phyloP scores from a whole-genome alignment of 1,284 basidiomycete species.

The Trichosporon asahii region DNA sequence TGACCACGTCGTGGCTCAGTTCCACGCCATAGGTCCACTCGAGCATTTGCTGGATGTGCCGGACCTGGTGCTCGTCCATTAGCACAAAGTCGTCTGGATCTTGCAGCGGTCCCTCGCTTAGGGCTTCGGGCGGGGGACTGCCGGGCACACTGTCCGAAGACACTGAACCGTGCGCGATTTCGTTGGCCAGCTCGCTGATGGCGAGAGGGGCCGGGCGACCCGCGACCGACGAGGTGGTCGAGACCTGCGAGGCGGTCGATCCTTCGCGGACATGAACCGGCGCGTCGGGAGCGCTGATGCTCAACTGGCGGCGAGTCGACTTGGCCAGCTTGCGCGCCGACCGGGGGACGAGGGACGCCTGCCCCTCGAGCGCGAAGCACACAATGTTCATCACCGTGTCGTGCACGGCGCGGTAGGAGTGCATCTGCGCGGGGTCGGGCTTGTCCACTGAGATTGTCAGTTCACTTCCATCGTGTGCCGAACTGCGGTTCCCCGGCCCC shows the following conservation, averaged over 20 bases:
- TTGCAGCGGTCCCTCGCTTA: conserved; percentile 28
- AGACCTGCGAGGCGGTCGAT: not conserved
- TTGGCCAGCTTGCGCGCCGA: conserved; percentile 51
- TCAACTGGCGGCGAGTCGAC: not conserved
- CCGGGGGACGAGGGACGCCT: conserved; percentile 73
- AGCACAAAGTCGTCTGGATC: conserved; percentile 92
- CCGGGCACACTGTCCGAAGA: not conserved
- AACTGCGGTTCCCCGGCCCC: too few species aligned
- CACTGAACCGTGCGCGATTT: conserved; percentile 9
- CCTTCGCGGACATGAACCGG: not conserved
- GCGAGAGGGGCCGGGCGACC: not conserved
- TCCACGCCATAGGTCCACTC: conserved; percentile 81
- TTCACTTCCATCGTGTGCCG: too few species aligned
- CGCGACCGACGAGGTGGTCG: not conserved
- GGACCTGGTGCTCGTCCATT: conserved; percentile 85
- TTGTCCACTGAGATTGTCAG: conserved; percentile 23
- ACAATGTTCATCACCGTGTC: conserved; percentile 70
- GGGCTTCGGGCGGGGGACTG: conserved; percentile 27
- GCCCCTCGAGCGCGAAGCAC: conserved; percentile 77
- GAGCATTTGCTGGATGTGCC: conserved; percentile 74
- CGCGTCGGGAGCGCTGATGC: not conserved
- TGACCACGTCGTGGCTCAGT: conserved; percentile 79
- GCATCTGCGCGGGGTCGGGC: conserved; percentile 51
- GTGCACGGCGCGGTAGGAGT: conserved; percentile 63
- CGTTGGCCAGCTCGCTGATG: conserved; percentile 14